Conservation (phyloP, 495 filamentous ascomycete genomes). For the Monascus purpureus region DNA sequence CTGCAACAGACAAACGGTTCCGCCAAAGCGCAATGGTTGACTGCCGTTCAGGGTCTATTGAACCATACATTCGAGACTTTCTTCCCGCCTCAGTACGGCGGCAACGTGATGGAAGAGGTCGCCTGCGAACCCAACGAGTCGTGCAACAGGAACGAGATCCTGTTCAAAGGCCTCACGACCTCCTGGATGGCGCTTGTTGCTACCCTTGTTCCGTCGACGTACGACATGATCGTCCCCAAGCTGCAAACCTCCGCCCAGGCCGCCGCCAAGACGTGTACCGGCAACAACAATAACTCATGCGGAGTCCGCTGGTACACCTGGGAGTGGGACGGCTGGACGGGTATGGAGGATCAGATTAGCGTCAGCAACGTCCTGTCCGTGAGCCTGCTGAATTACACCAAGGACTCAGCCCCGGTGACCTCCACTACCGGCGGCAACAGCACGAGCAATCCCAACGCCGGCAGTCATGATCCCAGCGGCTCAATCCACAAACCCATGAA, state of each 20-base stretch:
- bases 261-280: constrained; percentile 53
- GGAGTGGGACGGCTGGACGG: constrained; percentile 44
- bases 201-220: constrained; percentile 49
- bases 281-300: constrained; percentile 50
- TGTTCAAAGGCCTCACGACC: constrained; percentile 68
- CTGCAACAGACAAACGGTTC: constrained; percentile 33
- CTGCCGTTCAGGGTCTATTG: constrained; percentile 42
- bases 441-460: constrained; percentile 33
- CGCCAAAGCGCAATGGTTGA: constrained; percentile 42
- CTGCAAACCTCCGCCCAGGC: constrained; percentile 51
- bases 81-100: constrained; percentile 34
- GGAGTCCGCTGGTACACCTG: constrained; percentile 50
- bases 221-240: constrained; percentile 46
- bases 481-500: constrained; percentile 11
- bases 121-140: constrained; percentile 49
- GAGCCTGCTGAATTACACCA: constrained; percentile 45
- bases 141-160: constrained; percentile 60
- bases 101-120: constrained; percentile 50
- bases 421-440: constrained; percentile 39
- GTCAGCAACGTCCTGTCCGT: constrained; percentile 30
- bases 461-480: constrained; percentile 20
- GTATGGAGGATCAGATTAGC: constrained; percentile 38
- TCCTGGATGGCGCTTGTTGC: constrained; percentile 63
- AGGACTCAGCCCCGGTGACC: constrained; percentile 31
- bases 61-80: constrained; percentile 39